Evolutionary conservation across 2,329 filamentous ascomycete genomes (phyloP).

Genomic region (Epichloe uncinata): DNA sequence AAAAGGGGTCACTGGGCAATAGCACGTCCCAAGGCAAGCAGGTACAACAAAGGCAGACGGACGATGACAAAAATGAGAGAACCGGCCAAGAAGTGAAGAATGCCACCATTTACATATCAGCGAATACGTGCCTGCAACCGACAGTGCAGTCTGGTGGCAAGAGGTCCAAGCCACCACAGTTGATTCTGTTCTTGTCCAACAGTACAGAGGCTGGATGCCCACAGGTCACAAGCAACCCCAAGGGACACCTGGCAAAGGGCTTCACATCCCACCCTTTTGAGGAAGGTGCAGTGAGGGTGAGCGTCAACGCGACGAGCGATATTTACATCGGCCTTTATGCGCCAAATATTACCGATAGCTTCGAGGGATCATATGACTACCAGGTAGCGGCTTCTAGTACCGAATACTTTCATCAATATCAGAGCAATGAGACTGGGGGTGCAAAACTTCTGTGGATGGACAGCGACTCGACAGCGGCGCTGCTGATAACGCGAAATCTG

Average conservation of each 20-base stretch:
- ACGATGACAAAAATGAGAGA: background rate
- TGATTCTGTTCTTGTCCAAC: conserved; percentile 67
- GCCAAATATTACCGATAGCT: conserved; percentile 45
- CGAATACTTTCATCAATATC: conserved; percentile 56
- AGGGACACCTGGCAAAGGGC: conserved; percentile 18
- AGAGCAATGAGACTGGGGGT: conserved; percentile 20
- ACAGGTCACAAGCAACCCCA: conserved; percentile 10
- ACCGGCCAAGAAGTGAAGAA: background rate
- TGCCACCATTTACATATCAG: conserved; percentile 59
- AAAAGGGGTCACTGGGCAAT: conserved; percentile 16
- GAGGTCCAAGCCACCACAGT: conserved; percentile 44
- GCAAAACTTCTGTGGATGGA: conserved; percentile 66
- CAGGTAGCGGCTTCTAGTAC: conserved; percentile 76
- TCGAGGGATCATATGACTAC: conserved; percentile 60
- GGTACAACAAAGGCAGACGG: background rate
- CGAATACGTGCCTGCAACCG: conserved; percentile 78
- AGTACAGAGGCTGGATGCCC: conserved; percentile 19
- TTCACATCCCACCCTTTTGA: conserved; percentile 30
- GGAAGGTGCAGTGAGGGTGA: conserved; percentile 57
- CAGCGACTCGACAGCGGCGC: conserved; percentile 63
- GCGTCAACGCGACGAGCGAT: conserved; percentile 46
- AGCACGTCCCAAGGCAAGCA: conserved; percentile 7
- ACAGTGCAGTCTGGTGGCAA: conserved; percentile 6
- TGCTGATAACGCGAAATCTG: conserved; percentile 67
- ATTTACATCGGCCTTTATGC: conserved; percentile 69